Evolutionary conservation across 495 filamentous ascomycete genomes (phyloP), one percentile per base, ranked within the genome.

Genomic region (Alectoria sarmentosa): DNA sequence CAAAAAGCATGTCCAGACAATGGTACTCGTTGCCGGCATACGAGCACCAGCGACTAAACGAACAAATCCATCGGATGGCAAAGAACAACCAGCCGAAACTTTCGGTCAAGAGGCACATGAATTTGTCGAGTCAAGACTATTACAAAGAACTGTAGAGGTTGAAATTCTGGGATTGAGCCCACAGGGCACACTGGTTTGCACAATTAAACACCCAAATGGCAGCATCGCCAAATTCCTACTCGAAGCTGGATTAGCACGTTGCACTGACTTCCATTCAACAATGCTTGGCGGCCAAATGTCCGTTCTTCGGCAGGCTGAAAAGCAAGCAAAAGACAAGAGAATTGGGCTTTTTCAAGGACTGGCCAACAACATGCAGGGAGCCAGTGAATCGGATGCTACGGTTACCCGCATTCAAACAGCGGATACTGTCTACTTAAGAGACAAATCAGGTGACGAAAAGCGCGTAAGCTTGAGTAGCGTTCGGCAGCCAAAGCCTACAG

Each of bases 221-320:
- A 96, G 89, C 74, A 94, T 99, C 73, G 90, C 92, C 36, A 88
- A 88, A 63, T 90, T 91, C 73, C 75, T 98, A 21, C 86, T 97
- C 34, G 85, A 91, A 66, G 90, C 89, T 55, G 95, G 95, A 67
- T 78, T 97, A 48, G 95, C 92, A 48, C 83, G 91, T 68, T 98
- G 94, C 79, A 88, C 89, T 49, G 95, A 99, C 73, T 90, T 90
- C 75, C 95, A 99, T 75, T 94, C 91, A 3, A 90, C 90, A 21
- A 77, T 96, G 72, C 84, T 99, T 1, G 95, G 95, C 21, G 69
- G 78, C 11, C 86, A 92, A 58, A 99, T 99, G 94, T 85, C 86
- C 44, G 71, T 80, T 62, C 84, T 97, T 52, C 86, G 95, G 55
- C 86, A 90, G 67, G 91, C 95, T 3, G 95, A 99, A 79, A 91